Percentiles rank a stretch among this genome's conserved stretches.
These are phyloP conservation scores for Saccharum hybrid DNA, from an alignment of 202 grass and related monocot genomes.

Conservation along the genomic window DNA sequence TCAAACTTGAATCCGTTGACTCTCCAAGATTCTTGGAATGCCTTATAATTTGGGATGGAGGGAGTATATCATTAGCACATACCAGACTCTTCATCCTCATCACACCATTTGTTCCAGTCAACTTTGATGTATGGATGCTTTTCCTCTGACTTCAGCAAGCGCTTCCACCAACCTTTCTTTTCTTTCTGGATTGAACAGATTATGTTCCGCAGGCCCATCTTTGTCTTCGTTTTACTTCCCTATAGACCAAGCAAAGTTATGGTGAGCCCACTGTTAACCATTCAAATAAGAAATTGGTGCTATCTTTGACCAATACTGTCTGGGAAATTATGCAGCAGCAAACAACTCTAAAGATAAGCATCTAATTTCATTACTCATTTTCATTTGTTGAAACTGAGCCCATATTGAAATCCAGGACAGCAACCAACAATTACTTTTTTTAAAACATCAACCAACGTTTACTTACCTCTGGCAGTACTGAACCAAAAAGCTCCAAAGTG, in stretches of 20 bases:
- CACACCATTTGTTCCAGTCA: conserved; percentile 98
- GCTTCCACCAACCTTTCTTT: conserved; percentile 95
- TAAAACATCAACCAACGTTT: conserved; percentile 26
- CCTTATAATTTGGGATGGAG: too few relatives aligned
- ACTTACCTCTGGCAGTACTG: conserved; percentile 68
- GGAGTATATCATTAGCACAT: conserved; percentile 45
- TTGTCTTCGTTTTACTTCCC: conserved; percentile 86
- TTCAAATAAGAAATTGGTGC: conserved; percentile 20
- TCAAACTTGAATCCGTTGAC: too few relatives aligned
- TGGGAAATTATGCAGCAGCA: conserved; percentile 20
- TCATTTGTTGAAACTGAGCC: not conserved
- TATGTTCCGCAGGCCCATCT: conserved; percentile 80
- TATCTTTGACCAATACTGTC: not conserved
- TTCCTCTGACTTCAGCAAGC: conserved; percentile 83
- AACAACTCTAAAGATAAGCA: conserved; percentile 1
- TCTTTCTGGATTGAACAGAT: conserved; percentile 88
- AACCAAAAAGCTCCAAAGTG: conserved; percentile 81
- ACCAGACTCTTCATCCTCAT: conserved; percentile 96
- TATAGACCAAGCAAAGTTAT: conserved; percentile 31
- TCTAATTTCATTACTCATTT: not conserved
- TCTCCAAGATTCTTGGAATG: too few relatives aligned
- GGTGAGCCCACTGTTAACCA: conserved; percentile 20
- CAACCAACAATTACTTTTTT: conserved; percentile 36
- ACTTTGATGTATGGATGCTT: conserved; percentile 97
- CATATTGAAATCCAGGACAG: conserved; percentile 15